Conservation (phyloP, 2,329 filamentous ascomycete genomes). For the Neonectria sp. region DNA sequence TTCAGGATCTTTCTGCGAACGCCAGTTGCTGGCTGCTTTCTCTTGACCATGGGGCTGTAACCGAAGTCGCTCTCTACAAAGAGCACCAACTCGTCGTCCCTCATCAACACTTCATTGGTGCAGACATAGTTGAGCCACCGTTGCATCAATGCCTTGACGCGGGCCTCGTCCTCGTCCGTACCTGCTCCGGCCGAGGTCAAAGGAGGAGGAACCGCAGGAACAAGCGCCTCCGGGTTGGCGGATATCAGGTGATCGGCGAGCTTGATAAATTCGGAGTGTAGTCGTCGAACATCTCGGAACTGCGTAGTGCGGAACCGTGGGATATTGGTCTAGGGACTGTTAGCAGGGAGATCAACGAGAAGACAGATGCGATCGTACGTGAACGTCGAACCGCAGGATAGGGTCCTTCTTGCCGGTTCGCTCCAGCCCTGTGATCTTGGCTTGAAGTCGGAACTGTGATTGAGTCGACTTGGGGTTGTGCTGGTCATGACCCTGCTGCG, state of each 20-base stretch:
- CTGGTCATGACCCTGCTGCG: conserved; percentile 54
- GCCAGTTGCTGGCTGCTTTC: conserved; percentile 97
- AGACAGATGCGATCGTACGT: conserved; percentile 71
- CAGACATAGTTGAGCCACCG: conserved; percentile 96
- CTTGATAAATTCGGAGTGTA: conserved; percentile 96
- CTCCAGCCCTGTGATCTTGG: conserved; percentile 95
- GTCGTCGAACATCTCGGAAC: conserved; percentile 95
- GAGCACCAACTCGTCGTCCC: conserved; percentile 96
- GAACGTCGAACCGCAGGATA: conserved; percentile 94
- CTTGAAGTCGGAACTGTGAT: conserved; percentile 88
- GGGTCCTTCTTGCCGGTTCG: conserved; percentile 96
- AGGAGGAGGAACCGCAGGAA: conserved; percentile 95
- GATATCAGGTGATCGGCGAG: conserved; percentile 97
- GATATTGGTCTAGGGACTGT: conserved; percentile 86
- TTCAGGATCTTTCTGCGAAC: conserved; percentile 96
- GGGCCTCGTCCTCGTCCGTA: conserved; percentile 93
- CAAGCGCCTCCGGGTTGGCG: conserved; percentile 95
- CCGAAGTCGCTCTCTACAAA: conserved; percentile 99
- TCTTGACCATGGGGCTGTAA: conserved; percentile 94
- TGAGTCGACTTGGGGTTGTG: conserved; percentile 72
- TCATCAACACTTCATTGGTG: conserved; percentile 91
- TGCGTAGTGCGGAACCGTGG: conserved; percentile 97
- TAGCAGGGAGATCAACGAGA: conserved; percentile 33
- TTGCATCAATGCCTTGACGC: conserved; percentile 92
- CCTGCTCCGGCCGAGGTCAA: conserved; percentile 94